Percentiles rank a stretch among this genome's conserved stretches.
These are phyloP conservation scores for Madurella fahalii DNA, from an alignment of 2,329 filamentous ascomycete species.

Conservation along the genomic window DNA sequence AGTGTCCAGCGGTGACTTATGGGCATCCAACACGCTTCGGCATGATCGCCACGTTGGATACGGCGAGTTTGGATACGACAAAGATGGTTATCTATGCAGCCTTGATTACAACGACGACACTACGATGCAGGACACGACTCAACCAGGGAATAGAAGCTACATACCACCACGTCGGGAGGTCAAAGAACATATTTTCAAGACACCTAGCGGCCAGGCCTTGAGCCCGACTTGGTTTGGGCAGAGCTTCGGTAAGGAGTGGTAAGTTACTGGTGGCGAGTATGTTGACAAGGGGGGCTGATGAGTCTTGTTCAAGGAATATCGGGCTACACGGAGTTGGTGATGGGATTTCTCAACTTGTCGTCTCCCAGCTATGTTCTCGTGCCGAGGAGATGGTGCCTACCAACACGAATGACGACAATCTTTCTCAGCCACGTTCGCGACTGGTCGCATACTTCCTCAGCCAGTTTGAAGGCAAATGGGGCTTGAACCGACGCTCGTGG, in stretches of 20 bases:
- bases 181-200: conserved; percentile 5
- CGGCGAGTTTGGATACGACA: conserved; percentile 3
- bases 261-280: background rate
- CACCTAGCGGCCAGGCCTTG: background rate
- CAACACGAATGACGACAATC: background rate
- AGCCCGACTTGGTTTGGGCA: background rate
- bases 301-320: conserved; percentile 1
- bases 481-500: background rate
- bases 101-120: background rate
- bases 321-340: background rate
- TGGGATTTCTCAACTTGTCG: background rate
- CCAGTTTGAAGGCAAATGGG: conserved; percentile 3
- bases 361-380: background rate
- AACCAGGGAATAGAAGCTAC: background rate
- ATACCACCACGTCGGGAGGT: background rate
- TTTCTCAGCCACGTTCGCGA: background rate
- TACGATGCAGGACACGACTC: background rate
- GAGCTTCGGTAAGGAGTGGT: conserved; percentile 1
- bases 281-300: background rate
- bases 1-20: background rate
- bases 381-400: background rate
- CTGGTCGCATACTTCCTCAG: background rate
- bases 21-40: background rate
- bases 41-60: background rate
- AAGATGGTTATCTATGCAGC: background rate